Conservation (phyloP, 2,329 filamentous ascomycete species). For the Fusarium sp. region DNA sequence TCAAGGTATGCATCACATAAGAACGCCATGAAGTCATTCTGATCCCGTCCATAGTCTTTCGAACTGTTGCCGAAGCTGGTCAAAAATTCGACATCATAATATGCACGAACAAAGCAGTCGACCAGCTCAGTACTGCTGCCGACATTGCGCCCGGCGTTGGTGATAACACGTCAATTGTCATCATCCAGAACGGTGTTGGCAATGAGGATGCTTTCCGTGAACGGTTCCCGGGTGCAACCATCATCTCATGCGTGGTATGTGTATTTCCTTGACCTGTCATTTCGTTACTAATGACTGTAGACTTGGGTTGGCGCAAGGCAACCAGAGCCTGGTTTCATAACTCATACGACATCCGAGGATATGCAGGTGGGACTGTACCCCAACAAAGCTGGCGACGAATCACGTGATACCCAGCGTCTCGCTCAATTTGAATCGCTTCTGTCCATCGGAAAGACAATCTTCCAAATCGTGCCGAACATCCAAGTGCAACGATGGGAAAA, state of each 20-base stretch:
- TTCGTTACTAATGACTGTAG: conserved; percentile 35
- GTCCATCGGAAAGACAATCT: conserved; percentile 54
- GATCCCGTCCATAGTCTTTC: conserved; percentile 1
- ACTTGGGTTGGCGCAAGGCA: conserved; percentile 65
- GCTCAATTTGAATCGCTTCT: conserved; percentile 54
- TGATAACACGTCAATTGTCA: conserved; percentile 60
- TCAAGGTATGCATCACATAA: conserved; percentile 43
- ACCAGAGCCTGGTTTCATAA: conserved; percentile 57
- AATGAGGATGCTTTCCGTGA: conserved; percentile 65
- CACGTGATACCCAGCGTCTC: conserved; percentile 51
- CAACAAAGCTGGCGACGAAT: conserved; percentile 45
- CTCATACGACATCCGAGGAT: conserved; percentile 62
- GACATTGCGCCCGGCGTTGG: conserved; percentile 50
- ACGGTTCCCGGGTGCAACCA: conserved; percentile 60
- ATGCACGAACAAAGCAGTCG: conserved; percentile 36
- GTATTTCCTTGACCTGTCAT: not conserved
- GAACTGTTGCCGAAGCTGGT: conserved; percentile 12
- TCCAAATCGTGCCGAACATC: conserved; percentile 62
- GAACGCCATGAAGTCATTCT: rapidly evolving
- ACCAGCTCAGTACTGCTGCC: conserved; percentile 15
- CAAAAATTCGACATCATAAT: conserved; percentile 36
- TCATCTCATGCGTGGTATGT: conserved; percentile 65
- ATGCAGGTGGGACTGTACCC: conserved; percentile 64
- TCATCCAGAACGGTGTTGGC: conserved; percentile 70
- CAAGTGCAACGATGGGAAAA: conserved; percentile 69